A percentile compares a stretch with the other conserved stretches of the same genome.
phyloP scores from a whole-genome alignment of 139 green algal species.

The Coccomyxa sp. region DNA sequence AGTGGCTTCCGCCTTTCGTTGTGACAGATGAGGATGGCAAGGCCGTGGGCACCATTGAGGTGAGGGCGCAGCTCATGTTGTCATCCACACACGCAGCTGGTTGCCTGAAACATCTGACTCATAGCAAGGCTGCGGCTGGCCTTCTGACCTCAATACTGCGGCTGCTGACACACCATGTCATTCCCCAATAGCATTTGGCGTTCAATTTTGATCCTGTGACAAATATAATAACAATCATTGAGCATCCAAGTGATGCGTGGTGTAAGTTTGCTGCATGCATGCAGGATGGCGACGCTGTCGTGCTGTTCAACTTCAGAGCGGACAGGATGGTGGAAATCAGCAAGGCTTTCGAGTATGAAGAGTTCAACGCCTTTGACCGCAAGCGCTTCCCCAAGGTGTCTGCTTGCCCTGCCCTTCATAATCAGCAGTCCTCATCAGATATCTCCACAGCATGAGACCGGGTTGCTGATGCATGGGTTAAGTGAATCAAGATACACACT shows the following conservation, averaged over 20 bases:
- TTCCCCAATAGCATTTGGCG: too few relatives aligned
- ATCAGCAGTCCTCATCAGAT: background rate
- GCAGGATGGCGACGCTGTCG: slow-evolving; percentile 80
- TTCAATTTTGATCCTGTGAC: too few relatives aligned
- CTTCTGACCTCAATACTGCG: too few relatives aligned
- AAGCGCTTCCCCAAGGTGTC: slow-evolving; percentile 59
- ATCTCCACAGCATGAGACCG: background rate
- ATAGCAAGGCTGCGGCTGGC: too few relatives aligned
- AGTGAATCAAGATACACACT: too few relatives aligned
- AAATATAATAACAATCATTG: too few relatives aligned
- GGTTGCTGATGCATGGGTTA: too few relatives aligned
- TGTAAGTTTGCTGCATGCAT: too few relatives aligned
- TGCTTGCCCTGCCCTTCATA: background rate
- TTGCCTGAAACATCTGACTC: too few relatives aligned
- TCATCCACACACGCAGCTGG: background rate
- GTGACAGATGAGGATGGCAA: slow-evolving; percentile 73
- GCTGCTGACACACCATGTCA: too few relatives aligned
- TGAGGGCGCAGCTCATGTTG: background rate
- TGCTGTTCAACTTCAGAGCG: slow-evolving; percentile 94
- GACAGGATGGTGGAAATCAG: slow-evolving; percentile 92
- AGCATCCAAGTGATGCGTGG: too few relatives aligned
- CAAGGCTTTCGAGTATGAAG: slow-evolving; percentile 88
- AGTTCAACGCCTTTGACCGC: slow-evolving; percentile 78
- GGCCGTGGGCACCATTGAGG: slow-evolving; percentile 81
- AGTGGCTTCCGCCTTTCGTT: slow-evolving; percentile 83